Percentiles rank a stretch among this genome's conserved stretches.
These are phyloP conservation scores for Plasmodium malariae DNA, from an alignment of 169 alveolate genomes.

Conservation along the genomic window DNA sequence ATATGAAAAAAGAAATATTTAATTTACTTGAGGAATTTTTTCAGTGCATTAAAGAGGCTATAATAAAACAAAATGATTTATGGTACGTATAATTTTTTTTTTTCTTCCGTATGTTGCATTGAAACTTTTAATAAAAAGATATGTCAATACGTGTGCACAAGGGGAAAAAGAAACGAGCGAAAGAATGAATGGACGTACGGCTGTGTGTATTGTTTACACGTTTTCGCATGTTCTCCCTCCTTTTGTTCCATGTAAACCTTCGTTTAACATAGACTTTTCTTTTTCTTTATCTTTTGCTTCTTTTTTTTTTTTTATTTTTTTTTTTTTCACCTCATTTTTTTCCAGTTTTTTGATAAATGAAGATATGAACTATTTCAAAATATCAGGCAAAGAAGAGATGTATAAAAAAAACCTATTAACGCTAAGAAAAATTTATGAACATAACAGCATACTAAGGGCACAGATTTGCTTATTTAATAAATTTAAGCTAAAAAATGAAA, in stretches of 20 bases:
- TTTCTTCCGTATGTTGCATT: not conserved
- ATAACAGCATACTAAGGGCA: constrained; percentile 53
- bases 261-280: not conserved
- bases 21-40: constrained; percentile 31
- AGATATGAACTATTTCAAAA: constrained; percentile 49
- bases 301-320: not conserved
- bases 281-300: not conserved
- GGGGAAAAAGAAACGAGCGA: not conserved
- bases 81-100: constrained; percentile 14
- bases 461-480: constrained; percentile 40
- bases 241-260: not conserved
- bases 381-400: constrained; percentile 33
- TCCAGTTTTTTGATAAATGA: constrained; percentile 39
- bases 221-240: no score
- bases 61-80: constrained; percentile 34
- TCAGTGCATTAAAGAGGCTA: constrained; percentile 50
- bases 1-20: constrained; percentile 31
- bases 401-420: constrained; percentile 27
- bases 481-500: constrained; percentile 61
- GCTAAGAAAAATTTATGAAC: constrained; percentile 50
- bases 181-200: no score
- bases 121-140: not conserved
- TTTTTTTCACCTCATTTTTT: no score
- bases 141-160: not conserved
- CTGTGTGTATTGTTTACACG: no score